These are phyloP conservation scores for Cladosporium phlei DNA, from an alignment of 2,329 filamentous ascomycete genomes.

Conservation along the genomic window DNA sequence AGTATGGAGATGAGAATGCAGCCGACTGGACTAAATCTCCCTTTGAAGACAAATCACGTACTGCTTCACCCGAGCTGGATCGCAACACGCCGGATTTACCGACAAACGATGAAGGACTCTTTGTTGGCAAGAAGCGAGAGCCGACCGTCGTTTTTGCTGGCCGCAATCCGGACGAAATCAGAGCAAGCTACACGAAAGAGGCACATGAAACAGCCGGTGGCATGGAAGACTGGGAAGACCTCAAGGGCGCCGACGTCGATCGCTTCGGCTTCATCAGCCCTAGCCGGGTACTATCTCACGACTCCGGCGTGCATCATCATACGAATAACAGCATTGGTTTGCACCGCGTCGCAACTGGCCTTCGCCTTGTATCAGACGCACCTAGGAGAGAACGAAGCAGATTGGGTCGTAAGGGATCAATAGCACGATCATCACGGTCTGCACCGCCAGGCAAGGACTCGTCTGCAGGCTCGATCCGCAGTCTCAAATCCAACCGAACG, in stretches of 20 bases:
- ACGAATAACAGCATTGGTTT: slow-evolving; percentile 32
- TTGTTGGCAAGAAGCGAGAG: slow-evolving; percentile 7
- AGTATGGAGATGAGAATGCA: slow-evolving; percentile 54
- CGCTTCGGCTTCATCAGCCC: slow-evolving; percentile 61
- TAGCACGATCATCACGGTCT: slow-evolving; percentile 40
- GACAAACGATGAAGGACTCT: background rate
- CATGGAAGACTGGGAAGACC: slow-evolving; percentile 61
- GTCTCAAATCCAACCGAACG: slow-evolving; percentile 36
- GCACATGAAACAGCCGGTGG: slow-evolving; percentile 57
- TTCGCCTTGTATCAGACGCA: slow-evolving; percentile 53
- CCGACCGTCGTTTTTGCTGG: background rate
- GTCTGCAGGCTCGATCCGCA: slow-evolving; percentile 33
- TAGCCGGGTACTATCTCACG: slow-evolving; percentile 34
- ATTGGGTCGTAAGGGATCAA: slow-evolving; percentile 48
- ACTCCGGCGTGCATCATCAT: slow-evolving; percentile 15
- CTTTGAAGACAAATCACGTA: background rate
- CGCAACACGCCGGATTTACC: slow-evolving; percentile 16
- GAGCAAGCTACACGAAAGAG: slow-evolving; percentile 36
- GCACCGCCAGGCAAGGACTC: slow-evolving; percentile 30
- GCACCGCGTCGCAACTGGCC: slow-evolving; percentile 56
- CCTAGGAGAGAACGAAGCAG: slow-evolving; percentile 51
- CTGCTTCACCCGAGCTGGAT: slow-evolving; percentile 8
- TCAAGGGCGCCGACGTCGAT: slow-evolving; percentile 56
- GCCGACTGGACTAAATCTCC: slow-evolving; percentile 35
- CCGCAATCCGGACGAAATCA: slow-evolving; percentile 1